Evolutionary conservation across 1,284 basidiomycete genomes (phyloP), one percentile per base, ranked within the genome.

Genomic region (Ustilago esculenta): DNA sequence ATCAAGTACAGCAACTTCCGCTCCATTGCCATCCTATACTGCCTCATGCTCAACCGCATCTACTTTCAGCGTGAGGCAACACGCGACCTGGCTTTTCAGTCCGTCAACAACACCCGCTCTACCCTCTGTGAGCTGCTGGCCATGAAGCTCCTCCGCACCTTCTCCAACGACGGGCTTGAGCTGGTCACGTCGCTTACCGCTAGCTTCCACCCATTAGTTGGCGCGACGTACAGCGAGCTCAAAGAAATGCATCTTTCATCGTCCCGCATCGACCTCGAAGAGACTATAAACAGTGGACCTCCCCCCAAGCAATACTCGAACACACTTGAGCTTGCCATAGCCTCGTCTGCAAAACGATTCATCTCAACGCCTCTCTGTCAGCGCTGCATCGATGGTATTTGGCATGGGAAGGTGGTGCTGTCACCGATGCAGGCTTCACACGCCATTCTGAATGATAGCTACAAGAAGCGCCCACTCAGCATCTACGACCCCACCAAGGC

Each of bases 401-500:
- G 73, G 73, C 35, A 59, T 24, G 76, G 76, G 24, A 71, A 66
- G 21, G 75, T 78, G 4, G 76, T 78, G 8, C 40, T 78, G 0
- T 70, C 68, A 1, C 63, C 63, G 5, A 49, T 65, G 37, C 56
- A 72, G 29, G 68, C 75, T 5, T 60, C 56, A 9, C 76, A 78
- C 42, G 74, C 76, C 33, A 70, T 78, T 40, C 46, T 76, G 23
- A 64, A 67, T 40, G 77, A 95, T 91, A 94, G 91, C 33, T 97
- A 96, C 84, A 96, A 96, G 84, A 87, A 90, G 47, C 91, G 88
- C 29, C 92, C 94, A 1, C 88, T 96, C 32, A 91, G 94, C 82
- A 91, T 95, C 75, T 96, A 96, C 82, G 92, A 97, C 79, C 94
- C 94, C 1, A 89, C 92, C 79, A 92, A 89, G 78, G 93, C 94